phyloP scores from a whole-genome alignment of 73 alveolate species.

The Paramecium tetraurelia region DNA sequence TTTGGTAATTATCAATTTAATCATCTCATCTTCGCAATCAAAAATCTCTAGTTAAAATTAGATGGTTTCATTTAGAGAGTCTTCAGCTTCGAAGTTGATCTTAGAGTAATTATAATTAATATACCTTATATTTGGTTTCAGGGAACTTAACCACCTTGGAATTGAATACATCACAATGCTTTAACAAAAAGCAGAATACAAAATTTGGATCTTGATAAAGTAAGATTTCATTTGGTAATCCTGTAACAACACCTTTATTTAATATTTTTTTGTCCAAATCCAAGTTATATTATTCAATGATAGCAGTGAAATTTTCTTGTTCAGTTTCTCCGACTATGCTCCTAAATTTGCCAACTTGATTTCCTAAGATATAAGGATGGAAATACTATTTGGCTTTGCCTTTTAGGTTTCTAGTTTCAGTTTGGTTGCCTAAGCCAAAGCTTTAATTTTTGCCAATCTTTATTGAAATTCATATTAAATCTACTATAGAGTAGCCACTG shows the following conservation, averaged over 20 bases:
- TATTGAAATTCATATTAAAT: slow-evolving; percentile 56
- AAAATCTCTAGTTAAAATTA: background rate
- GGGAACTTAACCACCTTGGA: background rate
- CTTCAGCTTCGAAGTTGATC: background rate
- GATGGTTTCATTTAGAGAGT: background rate
- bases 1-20: background rate
- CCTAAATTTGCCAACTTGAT: background rate
- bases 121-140: background rate
- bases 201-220: background rate
- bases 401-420: slow-evolving; percentile 6
- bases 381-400: background rate
- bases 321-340: background rate
- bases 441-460: slow-evolving; percentile 58
- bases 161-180: background rate
- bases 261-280: background rate
- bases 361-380: background rate
- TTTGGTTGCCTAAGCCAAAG: background rate
- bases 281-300: background rate
- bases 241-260: background rate
- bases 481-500: slow-evolving; percentile 57
- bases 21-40: background rate
- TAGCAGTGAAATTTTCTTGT: background rate
- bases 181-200: background rate
- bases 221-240: background rate
- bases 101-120: background rate